phyloP scores from a whole-genome alignment of 2,329 filamentous ascomycete species.

The Cercospora sp. region DNA sequence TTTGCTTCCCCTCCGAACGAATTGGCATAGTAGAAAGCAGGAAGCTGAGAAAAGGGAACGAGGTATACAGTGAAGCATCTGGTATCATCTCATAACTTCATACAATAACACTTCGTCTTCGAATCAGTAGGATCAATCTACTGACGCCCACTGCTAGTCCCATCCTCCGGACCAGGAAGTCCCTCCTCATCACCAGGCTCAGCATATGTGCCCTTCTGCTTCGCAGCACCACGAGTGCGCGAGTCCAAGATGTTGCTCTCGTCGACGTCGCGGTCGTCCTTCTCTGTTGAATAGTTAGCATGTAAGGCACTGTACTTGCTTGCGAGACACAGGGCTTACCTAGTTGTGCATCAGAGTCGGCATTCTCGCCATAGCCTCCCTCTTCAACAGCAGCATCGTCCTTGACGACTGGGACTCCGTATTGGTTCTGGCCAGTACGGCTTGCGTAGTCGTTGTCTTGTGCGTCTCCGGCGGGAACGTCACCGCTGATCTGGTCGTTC shows the following conservation, averaged over 20 bases:
- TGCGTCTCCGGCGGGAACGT: constrained; percentile 38
- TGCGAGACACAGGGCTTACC: constrained; percentile 37
- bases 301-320: no score
- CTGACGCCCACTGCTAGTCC: constrained; percentile 22
- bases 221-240: constrained; percentile 51
- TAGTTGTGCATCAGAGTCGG: constrained; percentile 51
- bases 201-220: constrained; percentile 47
- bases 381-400: constrained; percentile 49
- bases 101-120: no score
- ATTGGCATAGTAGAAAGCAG: no score
- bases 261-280: constrained; percentile 53
- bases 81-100: background rate
- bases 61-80: background rate
- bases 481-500: constrained; percentile 24
- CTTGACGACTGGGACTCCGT: constrained; percentile 50
- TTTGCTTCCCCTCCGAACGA: no score
- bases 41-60: background rate
- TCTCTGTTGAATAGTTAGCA: constrained; percentile 34
- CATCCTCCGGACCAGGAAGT: constrained; percentile 31
- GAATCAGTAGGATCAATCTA: background rate
- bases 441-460: constrained; percentile 49
- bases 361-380: constrained; percentile 30
- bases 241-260: constrained; percentile 49
- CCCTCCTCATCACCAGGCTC: constrained; percentile 57
- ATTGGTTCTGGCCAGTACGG: constrained; percentile 49